phyloP scores from a whole-genome alignment of 345 rosid genomes.

The Murraya paniculata region DNA sequence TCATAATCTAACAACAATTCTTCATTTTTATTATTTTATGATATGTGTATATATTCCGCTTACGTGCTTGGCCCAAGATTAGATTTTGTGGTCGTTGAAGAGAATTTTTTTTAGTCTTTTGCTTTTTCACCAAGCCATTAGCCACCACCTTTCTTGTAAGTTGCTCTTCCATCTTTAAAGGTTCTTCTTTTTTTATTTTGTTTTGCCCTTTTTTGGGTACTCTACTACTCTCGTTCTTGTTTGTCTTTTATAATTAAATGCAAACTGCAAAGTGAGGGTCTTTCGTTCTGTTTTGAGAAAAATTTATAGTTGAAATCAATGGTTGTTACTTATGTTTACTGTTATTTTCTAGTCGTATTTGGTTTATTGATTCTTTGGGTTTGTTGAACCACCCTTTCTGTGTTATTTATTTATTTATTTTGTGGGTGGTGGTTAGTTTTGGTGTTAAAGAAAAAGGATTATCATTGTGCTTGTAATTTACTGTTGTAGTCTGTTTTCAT shows the following conservation, averaged over 20 bases:
- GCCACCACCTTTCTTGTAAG: neutral
- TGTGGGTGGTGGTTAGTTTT: slow-evolving; percentile 2
- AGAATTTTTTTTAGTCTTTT: slow-evolving; percentile 25
- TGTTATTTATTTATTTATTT: neutral
- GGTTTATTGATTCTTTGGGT: neutral
- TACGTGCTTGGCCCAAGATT: neutral
- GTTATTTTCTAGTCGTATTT: neutral
- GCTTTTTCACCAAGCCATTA: slow-evolving; percentile 62
- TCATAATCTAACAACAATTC: neutral
- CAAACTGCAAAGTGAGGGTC: neutral
- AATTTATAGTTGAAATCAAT: neutral
- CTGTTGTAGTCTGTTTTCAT: neutral
- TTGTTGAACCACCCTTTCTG: slow-evolving; percentile 1
- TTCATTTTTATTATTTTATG: neutral
- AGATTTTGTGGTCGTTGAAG: neutral
- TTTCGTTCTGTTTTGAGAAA: neutral
- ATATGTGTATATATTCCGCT: neutral
- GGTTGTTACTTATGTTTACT: neutral
- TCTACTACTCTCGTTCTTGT: neutral
- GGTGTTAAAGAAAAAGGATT: neutral
- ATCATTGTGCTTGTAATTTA: neutral
- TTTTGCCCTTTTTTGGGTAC: too few species aligned
- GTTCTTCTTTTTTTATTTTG: neutral
- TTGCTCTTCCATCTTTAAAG: slow-evolving; percentile 6
- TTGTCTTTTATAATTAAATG: neutral